Evolutionary conservation across 768 basidiomycete genomes (phyloP).

Genomic region (Mycena galericulata): DNA sequence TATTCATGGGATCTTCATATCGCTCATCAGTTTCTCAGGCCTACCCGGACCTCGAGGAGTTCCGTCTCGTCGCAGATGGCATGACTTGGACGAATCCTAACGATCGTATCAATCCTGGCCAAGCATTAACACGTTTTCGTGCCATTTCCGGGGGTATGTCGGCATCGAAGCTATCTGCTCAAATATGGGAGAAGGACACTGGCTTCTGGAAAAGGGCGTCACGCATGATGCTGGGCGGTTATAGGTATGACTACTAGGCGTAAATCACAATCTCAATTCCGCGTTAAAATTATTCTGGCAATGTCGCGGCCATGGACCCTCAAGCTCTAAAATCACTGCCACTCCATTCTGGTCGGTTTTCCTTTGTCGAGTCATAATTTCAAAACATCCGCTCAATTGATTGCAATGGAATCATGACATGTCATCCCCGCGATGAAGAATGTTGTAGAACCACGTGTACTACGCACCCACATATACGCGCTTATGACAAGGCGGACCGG

Average conservation of each 20-base stretch:
- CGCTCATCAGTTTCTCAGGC: background rate
- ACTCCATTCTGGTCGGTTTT: too few species aligned
- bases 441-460: too few species aligned
- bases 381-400: too few species aligned
- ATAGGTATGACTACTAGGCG: background rate
- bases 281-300: background rate
- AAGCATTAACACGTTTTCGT: slow-evolving; percentile 5
- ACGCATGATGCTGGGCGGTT: slow-evolving; percentile 14
- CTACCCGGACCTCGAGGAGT: slow-evolving; percentile 20
- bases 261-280: background rate
- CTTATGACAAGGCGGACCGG: too few species aligned
- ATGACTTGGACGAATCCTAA: slow-evolving; percentile 11
- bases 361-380: too few species aligned
- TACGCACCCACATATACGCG: too few species aligned
- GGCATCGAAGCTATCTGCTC: background rate
- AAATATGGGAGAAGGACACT: slow-evolving; percentile 21
- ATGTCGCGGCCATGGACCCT: too few species aligned
- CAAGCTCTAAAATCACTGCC: too few species aligned
- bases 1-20: background rate
- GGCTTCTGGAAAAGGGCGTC: slow-evolving; percentile 7
- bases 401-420: too few species aligned
- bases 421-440: too few species aligned
- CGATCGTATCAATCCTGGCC: background rate
- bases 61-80: slow-evolving; percentile 14
- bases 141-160: background rate